Evolutionary conservation across 495 filamentous ascomycete species (phyloP), one percentile per base, ranked within the genome.

Genomic region (Penicillium malachiteum): DNA sequence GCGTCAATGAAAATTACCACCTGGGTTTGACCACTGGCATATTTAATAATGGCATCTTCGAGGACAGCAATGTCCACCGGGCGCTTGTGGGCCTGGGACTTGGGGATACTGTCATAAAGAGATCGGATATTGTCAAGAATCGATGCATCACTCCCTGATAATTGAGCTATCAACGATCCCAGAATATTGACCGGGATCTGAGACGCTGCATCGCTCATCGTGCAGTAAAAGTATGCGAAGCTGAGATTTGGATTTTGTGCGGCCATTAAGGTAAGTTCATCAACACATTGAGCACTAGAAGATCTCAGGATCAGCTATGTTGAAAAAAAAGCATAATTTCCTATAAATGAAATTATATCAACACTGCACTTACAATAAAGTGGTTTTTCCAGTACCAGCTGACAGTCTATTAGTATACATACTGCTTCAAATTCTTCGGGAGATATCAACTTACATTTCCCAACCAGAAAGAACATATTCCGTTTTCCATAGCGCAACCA

Each of bases 321-420:
- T 26, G 4, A 4, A 1, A 26, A n/a, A 26, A 4, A 26, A 26
- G 4, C 21, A 26, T 1, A 26, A 4, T 1, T 26, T 26, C 4
- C 2, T 26, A 4, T 26, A 2, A 26, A 26, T 26, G 4, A 26
- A 2, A 26, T 2, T 2, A 26, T 26, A 26, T 26, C 4, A 4
- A 26, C 21, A 1, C 1, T 13, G 34, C 3, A 55, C 63, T 55
- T 17, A 63, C 63, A 65, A 65, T 3, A 65, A 48, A 0, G 63
- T 65, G 3, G 59, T 59, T 31, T 65, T 65, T 40, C 63, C 63
- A 44, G 59, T 57, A 31, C 63, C 63, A 32, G 63, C 63, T 65
- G 31, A 4, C 10, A 44, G 7, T 13, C n/a, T 30, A 42, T 44
- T 17, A 52, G 49, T 16, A 10, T 26, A 31, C n/a, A 11, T 2